Evolutionary conservation across 345 rosid species (phyloP).

Genomic region (Linum tenue): DNA sequence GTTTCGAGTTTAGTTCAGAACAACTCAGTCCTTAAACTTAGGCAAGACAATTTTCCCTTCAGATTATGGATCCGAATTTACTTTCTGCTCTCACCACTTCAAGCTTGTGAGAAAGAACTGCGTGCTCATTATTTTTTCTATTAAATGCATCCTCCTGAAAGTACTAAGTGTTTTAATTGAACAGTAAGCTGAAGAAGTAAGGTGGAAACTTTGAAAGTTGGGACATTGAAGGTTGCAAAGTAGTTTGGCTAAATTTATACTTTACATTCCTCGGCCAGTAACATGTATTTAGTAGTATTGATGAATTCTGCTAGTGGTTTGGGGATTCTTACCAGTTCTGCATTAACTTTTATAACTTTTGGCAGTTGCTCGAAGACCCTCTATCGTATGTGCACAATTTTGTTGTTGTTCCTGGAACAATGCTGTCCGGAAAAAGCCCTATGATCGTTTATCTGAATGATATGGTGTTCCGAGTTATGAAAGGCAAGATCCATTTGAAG

Average conservation of each 20-base stretch:
- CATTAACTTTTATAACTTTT: constrained; percentile 4
- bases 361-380: constrained; percentile 75
- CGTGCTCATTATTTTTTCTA: neutral
- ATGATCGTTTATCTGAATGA: constrained; percentile 55
- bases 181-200: no score
- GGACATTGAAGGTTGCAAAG: neutral
- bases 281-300: neutral
- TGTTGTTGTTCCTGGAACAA: constrained; percentile 58
- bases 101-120: neutral
- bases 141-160: neutral
- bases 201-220: neutral
- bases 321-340: neutral
- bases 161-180: neutral
- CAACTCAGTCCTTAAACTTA: neutral
- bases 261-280: neutral
- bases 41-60: neutral
- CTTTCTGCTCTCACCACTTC: neutral
- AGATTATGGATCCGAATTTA: neutral
- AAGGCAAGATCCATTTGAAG: constrained; percentile 35
- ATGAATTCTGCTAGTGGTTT: neutral
- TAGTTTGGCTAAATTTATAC: no score
- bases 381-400: constrained; percentile 49
- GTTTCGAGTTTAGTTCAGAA: neutral
- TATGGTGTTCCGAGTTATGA: constrained; percentile 52
- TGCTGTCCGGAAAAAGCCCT: constrained; percentile 65